phyloP scores from a whole-genome alignment of 2,329 filamentous ascomycete species.

The Pseudocercospora fuligena region DNA sequence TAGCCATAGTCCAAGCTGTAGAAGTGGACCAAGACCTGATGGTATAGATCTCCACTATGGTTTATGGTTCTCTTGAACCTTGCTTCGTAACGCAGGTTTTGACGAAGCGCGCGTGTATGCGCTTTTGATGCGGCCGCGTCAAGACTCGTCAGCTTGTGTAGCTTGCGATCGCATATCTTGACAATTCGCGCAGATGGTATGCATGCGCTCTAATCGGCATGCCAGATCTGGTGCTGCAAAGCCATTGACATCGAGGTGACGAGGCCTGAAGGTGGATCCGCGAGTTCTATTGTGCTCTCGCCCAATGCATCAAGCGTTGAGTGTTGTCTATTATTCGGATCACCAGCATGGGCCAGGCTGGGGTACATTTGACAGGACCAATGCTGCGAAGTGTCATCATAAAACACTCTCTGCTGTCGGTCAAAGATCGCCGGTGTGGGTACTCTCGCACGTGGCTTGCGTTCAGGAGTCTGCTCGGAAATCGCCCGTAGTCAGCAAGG shows the following conservation, averaged over 20 bases:
- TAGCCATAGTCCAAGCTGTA: not conserved
- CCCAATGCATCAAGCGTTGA: not conserved
- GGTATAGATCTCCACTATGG: not conserved
- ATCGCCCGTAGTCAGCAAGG: slow-evolving; percentile 5
- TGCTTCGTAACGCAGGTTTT: no score
- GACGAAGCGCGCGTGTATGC: no score
- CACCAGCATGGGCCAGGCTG: not conserved
- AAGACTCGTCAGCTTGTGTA: not conserved
- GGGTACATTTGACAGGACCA: not conserved
- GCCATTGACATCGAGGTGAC: not conserved
- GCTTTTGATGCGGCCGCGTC: no score
- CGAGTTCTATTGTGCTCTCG: not conserved
- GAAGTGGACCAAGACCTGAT: not conserved
- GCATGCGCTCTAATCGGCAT: not conserved
- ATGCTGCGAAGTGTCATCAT: slow-evolving; percentile 4
- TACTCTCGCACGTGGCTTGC: slow-evolving; percentile 3
- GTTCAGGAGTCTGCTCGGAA: not conserved
- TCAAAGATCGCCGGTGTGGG: not conserved
- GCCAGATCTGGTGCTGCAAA: not conserved
- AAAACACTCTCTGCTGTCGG: not conserved
- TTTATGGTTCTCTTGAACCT: no score
- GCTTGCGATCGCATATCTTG: not conserved
- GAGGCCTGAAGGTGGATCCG: not conserved
- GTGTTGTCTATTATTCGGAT: not conserved
- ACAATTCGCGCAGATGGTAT: not conserved